Base-by-base conservation (phyloP, 2,329 filamentous ascomycete species). In the Aspergillus sp. region DNA sequence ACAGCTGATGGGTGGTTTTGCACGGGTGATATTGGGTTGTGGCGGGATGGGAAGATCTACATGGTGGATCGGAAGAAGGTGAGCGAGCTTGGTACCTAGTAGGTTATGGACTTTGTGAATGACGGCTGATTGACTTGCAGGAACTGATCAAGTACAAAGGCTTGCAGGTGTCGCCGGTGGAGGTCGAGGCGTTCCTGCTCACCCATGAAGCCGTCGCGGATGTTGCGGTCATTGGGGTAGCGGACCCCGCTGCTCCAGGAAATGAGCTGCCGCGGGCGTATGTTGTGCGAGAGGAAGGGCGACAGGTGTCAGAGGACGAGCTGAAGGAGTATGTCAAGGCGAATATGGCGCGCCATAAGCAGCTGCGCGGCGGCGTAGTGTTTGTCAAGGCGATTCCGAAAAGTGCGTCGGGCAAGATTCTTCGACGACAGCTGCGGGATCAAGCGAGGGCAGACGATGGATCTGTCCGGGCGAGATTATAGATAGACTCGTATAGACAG, bases 91-190 rank as follows among this genome's bases (percentile, higher is more conserved):
- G 9, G 22, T 22, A 9, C 1, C 3, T 17, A 3, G 19, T 9
- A 2, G 33, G n/a, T n/a, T 10, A 22, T 19, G 11, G 13, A n/a
- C 3, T 7, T 22, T 22, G 3, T 14, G 11, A 4, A 8, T 26
- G 24, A 26, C 7, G n/a, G 16, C 26, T 30, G 8, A 14, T 24
- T 48, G 14, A 38, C 13, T 26, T 2, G 11, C 3, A 58, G 55
- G 55, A 58, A 38, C 51, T 58, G 19, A 58, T 58, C 36, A 56
- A 58, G 24, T 58, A 58, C 40, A 58, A 58, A n/a, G 55, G 53
- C 10, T 48, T 58, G 24, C 53, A 58, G 44, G 55, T 58, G 16
- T 58, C 55, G 10, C 55, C 55, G 1, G 55, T 58, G 4, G 55
- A 56, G 26, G 53, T 58, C 13, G 55, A 58, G 35, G 53, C 48